Conservation (phyloP, 2,329 filamentous ascomycete genomes). For the Ilyonectria robusta region DNA sequence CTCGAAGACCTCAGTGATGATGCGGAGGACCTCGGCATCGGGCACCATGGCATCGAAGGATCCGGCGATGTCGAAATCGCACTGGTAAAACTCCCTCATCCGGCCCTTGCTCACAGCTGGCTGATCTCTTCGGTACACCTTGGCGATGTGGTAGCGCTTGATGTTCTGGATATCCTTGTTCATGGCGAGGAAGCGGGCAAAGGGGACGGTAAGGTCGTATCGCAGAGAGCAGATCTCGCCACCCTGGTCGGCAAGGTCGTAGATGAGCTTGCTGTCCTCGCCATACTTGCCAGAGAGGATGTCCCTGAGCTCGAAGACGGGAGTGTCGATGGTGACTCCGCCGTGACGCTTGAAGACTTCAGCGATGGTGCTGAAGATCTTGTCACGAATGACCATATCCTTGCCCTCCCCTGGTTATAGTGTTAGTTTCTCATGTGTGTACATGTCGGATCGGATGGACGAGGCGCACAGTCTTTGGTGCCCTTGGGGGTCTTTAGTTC, state of each 20-base stretch:
- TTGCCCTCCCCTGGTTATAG: conserved; percentile 70
- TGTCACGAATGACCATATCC: conserved; percentile 85
- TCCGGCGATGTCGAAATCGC: conserved; percentile 96
- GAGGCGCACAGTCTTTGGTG: conserved; percentile 80
- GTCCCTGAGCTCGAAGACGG: conserved; percentile 88
- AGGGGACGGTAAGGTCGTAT: conserved; percentile 91
- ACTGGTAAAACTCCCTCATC: conserved; percentile 97
- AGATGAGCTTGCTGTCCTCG: conserved; percentile 93
- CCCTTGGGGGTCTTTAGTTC: conserved; percentile 90
- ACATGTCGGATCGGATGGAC: not conserved
- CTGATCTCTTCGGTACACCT: conserved; percentile 73
- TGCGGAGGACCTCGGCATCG: conserved; percentile 89
- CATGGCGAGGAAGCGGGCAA: conserved; percentile 94
- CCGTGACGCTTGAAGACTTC: conserved; percentile 88
- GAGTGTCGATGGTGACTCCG: conserved; percentile 83
- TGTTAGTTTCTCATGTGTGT: conserved; percentile 30
- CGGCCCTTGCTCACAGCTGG: conserved; percentile 86
- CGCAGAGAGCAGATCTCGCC: conserved; percentile 82
- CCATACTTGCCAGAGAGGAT: conserved; percentile 92
- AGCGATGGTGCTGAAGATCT: conserved; percentile 83
- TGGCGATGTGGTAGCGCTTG: conserved; percentile 96
- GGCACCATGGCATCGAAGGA: conserved; percentile 91
- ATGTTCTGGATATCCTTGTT: conserved; percentile 86
- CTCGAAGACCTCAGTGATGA: conserved; percentile 89
- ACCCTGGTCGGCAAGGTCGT: conserved; percentile 88